Evolutionary conservation across 345 rosid genomes (phyloP), one percentile per base, ranked within the genome.

Genomic region (Salix arbutifolia): DNA sequence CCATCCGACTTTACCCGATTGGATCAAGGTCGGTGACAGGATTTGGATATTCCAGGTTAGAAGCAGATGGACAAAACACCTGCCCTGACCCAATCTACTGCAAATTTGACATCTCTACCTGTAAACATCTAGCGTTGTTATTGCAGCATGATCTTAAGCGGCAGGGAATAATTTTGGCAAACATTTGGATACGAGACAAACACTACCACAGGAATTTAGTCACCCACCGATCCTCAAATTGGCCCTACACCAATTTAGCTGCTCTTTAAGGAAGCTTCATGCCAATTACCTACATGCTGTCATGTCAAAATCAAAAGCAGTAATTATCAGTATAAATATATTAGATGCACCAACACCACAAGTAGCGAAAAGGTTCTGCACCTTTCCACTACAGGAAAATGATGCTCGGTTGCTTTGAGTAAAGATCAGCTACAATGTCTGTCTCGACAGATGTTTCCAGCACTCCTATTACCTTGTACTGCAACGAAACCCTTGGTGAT

Each of bases 241-340:
- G 81, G 42, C 69, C 84, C 76, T 37, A 77, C 76, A 5, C 1
- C 8, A 25, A 40, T 76, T 76, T 64, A 71, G 78, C 67, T 65
- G 64, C 68, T 53, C 74, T 46, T 12, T 40, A 31, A 73, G 75
- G 87, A 81, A 84, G 83, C 66, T 84, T 84, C 87, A 37, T 81
- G 58, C 67, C 56, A 26, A 68, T 44, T 26, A 5, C 61, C 23
- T 60, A 42, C 17, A 13, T 62, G 16, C 28, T 21, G 21, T 68
- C 8, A 53, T 74, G 53, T 25, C 42, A 56, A 12, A 12, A 56
- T 71, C 52, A 38, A 37, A 33, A 16, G 56, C 19, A 50, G 56
- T 1, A 5, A 50, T 50, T 4, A 16, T 50, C 56, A 16, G 56
- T 17, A 17, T 17, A 50, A 50, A 56, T 21, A 40, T 33, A 33